phyloP scores from a whole-genome alignment of 148 eudicot species.

The Nepenthes gracilis region DNA sequence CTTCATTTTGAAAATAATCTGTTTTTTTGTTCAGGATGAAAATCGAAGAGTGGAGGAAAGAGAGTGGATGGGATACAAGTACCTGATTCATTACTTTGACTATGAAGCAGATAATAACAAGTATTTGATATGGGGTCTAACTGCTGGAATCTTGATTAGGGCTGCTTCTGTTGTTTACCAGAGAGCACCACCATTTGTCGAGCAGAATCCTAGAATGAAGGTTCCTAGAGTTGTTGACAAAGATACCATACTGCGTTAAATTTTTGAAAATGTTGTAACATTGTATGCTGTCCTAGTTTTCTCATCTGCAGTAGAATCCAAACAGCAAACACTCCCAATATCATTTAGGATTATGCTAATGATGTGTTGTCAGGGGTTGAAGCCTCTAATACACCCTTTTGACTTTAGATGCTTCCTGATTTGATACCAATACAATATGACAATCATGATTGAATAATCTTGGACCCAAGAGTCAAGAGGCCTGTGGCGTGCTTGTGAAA shows the following conservation, averaged over 20 bases:
- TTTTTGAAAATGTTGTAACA: background rate
- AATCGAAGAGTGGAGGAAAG: constrained; percentile 55
- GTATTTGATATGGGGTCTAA: constrained; percentile 58
- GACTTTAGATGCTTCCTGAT: too few relatives aligned
- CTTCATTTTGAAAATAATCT: background rate
- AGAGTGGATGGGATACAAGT: constrained; percentile 65
- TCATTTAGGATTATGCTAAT: too few relatives aligned
- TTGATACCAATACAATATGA: too few relatives aligned
- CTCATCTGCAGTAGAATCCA: background rate
- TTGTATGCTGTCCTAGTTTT: background rate
- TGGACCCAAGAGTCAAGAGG: too few relatives aligned
- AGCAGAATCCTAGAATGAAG: constrained; percentile 38
- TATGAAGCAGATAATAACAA: constrained; percentile 21
- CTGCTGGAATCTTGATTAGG: constrained; percentile 71
- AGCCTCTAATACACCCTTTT: too few relatives aligned
- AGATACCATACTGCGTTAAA: constrained; percentile 40
- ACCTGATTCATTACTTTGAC: constrained; percentile 66
- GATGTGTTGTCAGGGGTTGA: too few relatives aligned
- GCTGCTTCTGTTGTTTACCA: constrained; percentile 66
- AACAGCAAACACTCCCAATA: too few relatives aligned
- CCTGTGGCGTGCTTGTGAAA: too few relatives aligned
- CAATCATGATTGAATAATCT: too few relatives aligned
- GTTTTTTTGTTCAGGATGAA: constrained; percentile 29
- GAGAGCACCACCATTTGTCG: constrained; percentile 42
- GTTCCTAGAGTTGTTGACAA: constrained; percentile 31